phyloP scores from a whole-genome alignment of 1,139 yeast species.

The Suhomyces bribrorum region DNA sequence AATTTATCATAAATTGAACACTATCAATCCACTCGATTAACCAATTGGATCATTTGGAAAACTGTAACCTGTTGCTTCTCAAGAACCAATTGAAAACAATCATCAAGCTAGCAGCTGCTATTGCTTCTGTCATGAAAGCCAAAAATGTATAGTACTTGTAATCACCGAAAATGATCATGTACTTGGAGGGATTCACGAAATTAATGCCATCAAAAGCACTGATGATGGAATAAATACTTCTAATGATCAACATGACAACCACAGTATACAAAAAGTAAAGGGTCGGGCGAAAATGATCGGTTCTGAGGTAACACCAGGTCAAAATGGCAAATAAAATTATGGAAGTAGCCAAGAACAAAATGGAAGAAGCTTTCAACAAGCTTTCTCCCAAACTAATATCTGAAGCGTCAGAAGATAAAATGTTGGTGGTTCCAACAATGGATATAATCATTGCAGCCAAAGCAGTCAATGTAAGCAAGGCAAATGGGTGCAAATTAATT shows the following conservation, averaged over 20 bases:
- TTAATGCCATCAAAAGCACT: constrained; percentile 19
- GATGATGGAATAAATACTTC: constrained; percentile 19
- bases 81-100: constrained; percentile 11
- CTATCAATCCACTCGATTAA: background rate
- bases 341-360: constrained; percentile 17
- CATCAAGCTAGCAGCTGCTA: constrained; percentile 7
- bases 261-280: constrained; percentile 8
- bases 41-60: background rate
- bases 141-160: constrained; percentile 23
- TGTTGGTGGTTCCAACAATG: constrained; percentile 16
- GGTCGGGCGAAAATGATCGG: background rate
- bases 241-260: constrained; percentile 14
- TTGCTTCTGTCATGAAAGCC: constrained; percentile 16
- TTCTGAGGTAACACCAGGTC: background rate
- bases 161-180: constrained; percentile 21
- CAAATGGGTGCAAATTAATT: constrained; percentile 15
- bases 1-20: background rate
- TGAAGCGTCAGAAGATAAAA: background rate
- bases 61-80: constrained; percentile 1
- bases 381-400: constrained; percentile 3
- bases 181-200: constrained; percentile 17
- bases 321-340: constrained; percentile 3
- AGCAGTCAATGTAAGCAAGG: constrained; percentile 17
- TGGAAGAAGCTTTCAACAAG: constrained; percentile 15
- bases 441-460: constrained; percentile 19